Evolutionary conservation across 441 rosid genomes (phyloP).

Genomic region (Adansonia madagascariensis): DNA sequence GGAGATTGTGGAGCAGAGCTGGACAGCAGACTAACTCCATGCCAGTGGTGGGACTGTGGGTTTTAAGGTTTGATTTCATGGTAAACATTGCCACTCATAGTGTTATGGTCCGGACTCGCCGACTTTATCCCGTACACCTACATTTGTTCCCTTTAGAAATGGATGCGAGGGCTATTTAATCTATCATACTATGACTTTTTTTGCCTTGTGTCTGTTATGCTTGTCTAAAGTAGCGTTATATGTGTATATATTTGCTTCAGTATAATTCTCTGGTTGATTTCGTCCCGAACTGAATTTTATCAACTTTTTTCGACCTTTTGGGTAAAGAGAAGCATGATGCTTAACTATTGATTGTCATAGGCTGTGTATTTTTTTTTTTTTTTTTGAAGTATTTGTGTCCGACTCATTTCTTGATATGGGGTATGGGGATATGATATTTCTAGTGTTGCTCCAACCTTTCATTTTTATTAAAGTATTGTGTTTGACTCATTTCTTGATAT

Average conservation of each 20-base stretch:
- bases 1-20: conserved; percentile 12
- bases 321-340: not conserved
- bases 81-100: too few relatives aligned
- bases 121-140: not conserved
- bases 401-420: too few relatives aligned
- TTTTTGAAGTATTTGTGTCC: too few relatives aligned
- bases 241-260: not conserved
- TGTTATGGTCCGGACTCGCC: not conserved
- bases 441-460: too few relatives aligned
- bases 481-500: too few relatives aligned
- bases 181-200: not conserved
- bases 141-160: not conserved
- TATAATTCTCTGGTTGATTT: not conserved
- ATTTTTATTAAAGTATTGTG: too few relatives aligned
- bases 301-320: not conserved
- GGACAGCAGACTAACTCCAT: not conserved
- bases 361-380: too few relatives aligned
- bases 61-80: too few relatives aligned
- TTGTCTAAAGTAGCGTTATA: not conserved
- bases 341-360: too few relatives aligned
- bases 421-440: too few relatives aligned
- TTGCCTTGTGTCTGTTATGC: not conserved
- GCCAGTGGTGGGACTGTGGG: too few relatives aligned
- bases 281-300: not conserved
- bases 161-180: not conserved